These are phyloP conservation scores for Simplicillium aogashimaense DNA, from an alignment of 2,329 filamentous ascomycete genomes.

Conservation along the genomic window DNA sequence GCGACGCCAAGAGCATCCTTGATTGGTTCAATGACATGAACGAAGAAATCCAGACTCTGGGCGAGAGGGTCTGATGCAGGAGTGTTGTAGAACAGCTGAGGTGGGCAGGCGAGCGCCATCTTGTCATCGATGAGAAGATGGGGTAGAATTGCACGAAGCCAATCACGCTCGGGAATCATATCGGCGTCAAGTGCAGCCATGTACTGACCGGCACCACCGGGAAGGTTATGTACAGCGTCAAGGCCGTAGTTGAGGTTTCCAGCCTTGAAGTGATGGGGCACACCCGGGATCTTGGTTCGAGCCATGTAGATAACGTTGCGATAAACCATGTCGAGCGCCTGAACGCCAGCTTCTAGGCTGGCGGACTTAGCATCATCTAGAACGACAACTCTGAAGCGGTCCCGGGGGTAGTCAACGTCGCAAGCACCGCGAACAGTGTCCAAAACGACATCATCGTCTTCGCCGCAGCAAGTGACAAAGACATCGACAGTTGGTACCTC, in stretches of 20 bases:
- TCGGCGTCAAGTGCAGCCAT: conserved; percentile 58
- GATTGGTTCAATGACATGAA: conserved; percentile 40
- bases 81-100: conserved; percentile 54
- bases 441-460: conserved; percentile 44
- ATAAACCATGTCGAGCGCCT: conserved; percentile 25
- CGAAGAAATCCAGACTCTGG: conserved; percentile 49
- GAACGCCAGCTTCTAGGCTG: conserved; percentile 28
- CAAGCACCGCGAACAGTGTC: conserved; percentile 47
- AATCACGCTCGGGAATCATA: conserved; percentile 55
- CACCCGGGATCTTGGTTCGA: conserved; percentile 35
- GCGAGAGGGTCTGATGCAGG: conserved; percentile 47
- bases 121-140: conserved; percentile 47
- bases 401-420: conserved; percentile 41
- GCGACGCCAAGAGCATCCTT: conserved; percentile 43
- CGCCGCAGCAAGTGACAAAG: conserved; percentile 47
- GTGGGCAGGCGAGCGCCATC: conserved; percentile 49
- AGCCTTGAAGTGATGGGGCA: conserved; percentile 51
- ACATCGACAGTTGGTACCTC: conserved; percentile 45
- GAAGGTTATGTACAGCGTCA: conserved; percentile 36
- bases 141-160: conserved; percentile 49
- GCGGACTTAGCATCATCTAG: conserved; percentile 43
- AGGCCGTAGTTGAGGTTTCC: conserved; percentile 54
- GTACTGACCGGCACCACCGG: conserved; percentile 44
- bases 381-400: conserved; percentile 43
- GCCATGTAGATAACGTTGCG: conserved; percentile 44